phyloP scores from a whole-genome alignment of 345 rosid species.

The Kandelia obovata region DNA sequence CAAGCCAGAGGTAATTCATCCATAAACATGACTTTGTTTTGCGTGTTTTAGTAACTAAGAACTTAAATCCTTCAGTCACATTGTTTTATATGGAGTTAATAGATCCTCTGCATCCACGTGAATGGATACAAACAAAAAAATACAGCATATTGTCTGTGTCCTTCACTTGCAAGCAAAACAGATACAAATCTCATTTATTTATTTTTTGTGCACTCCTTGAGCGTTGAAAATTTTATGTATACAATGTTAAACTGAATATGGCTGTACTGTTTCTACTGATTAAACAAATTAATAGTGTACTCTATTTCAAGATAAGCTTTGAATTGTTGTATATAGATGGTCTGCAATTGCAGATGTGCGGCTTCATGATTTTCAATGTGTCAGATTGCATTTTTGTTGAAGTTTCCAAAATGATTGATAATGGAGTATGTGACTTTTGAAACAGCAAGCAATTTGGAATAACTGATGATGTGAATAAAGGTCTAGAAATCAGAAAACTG shows the following conservation, averaged over 20 bases:
- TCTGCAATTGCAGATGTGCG: not conserved
- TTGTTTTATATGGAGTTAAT: not conserved
- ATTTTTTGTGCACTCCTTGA: too few species aligned
- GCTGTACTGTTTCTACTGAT: too few species aligned
- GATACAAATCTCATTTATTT: too few species aligned
- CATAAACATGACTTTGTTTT: not conserved
- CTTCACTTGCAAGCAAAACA: too few species aligned
- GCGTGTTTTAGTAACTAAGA: not conserved
- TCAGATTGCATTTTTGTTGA: not conserved
- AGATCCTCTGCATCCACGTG: not conserved
- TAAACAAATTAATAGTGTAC: too few species aligned
- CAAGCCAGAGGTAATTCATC: slow-evolving; percentile 84
- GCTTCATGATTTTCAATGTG: too few species aligned
- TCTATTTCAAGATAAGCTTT: too few species aligned
- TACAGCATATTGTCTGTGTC: too few species aligned
- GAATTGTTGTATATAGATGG: not conserved
- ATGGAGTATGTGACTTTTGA: not conserved
- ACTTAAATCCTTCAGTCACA: not conserved
- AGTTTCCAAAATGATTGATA: not conserved
- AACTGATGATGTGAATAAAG: not conserved
- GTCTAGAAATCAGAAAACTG: not conserved
- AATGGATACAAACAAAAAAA: not conserved
- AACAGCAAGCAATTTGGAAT: not conserved
- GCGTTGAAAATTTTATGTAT: too few species aligned
- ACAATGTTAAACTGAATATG: too few species aligned